phyloP scores from a whole-genome alignment of 2,329 filamentous ascomycete genomes.

The Chrysoporthe deuterocubensis region DNA sequence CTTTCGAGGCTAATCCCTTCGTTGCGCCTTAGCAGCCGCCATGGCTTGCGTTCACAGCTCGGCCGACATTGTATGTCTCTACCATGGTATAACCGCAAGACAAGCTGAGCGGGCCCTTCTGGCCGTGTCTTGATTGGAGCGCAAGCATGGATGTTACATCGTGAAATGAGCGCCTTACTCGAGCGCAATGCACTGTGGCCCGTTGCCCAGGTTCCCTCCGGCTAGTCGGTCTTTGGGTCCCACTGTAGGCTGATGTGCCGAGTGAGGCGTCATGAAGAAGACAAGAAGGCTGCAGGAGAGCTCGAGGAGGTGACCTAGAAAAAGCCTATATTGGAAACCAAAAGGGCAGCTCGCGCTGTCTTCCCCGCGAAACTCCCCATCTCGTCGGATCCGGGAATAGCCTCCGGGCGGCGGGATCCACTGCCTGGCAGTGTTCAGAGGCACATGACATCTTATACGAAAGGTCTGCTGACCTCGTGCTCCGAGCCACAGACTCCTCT shows the following conservation, averaged over 20 bases:
- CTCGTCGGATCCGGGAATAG: neutral
- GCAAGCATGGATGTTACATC: neutral
- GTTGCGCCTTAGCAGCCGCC: neutral
- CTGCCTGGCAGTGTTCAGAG: neutral
- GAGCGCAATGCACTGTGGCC: neutral
- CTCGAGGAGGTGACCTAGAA: neutral
- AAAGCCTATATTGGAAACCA: neutral
- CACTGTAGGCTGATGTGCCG: neutral
- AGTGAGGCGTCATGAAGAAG: neutral
- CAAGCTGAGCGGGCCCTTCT: neutral
- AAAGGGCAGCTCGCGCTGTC: neutral
- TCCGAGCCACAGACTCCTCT: too few species aligned
- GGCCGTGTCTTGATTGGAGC: neutral
- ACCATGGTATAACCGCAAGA: neutral
- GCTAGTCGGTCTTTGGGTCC: neutral
- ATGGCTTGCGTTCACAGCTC: neutral
- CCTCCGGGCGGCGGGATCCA: neutral
- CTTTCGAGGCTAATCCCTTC: too few species aligned
- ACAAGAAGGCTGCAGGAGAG: neutral
- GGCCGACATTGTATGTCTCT: neutral
- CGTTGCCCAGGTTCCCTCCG: neutral
- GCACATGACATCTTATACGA: neutral
- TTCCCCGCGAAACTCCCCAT: neutral
- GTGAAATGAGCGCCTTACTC: neutral
- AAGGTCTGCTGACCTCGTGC: neutral